A percentile compares a stretch with the other conserved stretches of the same genome.
These are phyloP conservation scores for Alternaria ethzedia DNA, from an alignment of 2,329 filamentous ascomycete species.

Conservation along the genomic window DNA sequence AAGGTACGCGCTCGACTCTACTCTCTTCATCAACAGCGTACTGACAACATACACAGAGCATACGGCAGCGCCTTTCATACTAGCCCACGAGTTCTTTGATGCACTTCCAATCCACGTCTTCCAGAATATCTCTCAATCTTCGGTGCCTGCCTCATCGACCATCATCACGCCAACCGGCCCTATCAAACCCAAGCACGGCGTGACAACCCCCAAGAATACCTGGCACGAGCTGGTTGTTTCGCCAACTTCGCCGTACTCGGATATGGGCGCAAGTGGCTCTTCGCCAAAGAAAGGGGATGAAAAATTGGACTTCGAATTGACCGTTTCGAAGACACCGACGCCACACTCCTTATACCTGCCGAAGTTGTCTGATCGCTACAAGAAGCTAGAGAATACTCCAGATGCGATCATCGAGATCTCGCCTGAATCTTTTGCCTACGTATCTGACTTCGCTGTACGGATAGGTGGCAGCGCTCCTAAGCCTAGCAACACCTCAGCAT, in stretches of 20 bases:
- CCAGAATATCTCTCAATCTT: constrained; percentile 68
- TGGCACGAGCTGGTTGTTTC: constrained; percentile 55
- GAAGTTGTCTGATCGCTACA: constrained; percentile 79
- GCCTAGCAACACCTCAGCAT: constrained; percentile 13
- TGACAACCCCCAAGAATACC: constrained; percentile 45
- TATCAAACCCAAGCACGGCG: constrained; percentile 49
- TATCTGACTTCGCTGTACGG: constrained; percentile 78
- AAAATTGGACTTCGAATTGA: constrained; percentile 84
- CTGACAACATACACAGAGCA: constrained; percentile 56
- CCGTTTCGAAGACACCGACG: constrained; percentile 75
- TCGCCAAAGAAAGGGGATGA: constrained; percentile 24
- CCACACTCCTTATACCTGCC: constrained; percentile 86
- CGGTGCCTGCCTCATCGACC: constrained; percentile 47
- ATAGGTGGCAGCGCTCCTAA: constrained; percentile 71
- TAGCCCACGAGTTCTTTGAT: constrained; percentile 98
- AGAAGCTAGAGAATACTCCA: constrained; percentile 69
- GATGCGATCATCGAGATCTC: constrained; percentile 86
- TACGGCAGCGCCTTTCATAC: constrained; percentile 83
- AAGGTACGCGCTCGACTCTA: constrained; percentile 56
- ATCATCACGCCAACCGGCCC: constrained; percentile 58
- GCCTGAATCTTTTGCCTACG: constrained; percentile 82
- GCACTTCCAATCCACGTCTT: constrained; percentile 96
- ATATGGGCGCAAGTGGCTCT: constrained; percentile 45
- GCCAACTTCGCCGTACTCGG: constrained; percentile 48
- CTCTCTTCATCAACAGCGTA: not conserved